Evolutionary conservation across 768 basidiomycete species (phyloP), one percentile per base, ranked within the genome.

Genomic region (Boletus huronensis): DNA sequence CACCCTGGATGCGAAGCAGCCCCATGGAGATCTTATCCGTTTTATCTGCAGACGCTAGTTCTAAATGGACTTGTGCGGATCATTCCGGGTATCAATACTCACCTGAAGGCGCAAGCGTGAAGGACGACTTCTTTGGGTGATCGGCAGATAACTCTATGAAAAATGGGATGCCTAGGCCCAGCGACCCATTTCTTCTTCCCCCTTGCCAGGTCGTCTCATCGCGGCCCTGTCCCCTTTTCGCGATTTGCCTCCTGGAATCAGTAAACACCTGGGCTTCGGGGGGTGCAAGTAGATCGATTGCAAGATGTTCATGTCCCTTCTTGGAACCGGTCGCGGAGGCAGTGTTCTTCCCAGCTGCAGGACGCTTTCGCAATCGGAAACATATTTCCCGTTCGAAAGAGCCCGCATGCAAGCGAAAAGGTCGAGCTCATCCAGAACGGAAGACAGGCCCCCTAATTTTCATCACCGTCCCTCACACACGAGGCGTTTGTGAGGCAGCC

Each of bases 401-500:
- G 50, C 2, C 39, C 14, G n/a, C n/a, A n/a, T 28, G 14, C 9
- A 16, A 39, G 16, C 25, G 32, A 35, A 28, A 28, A 52, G 38
- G 21, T 34, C 52, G 25, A 43, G 19, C n/a, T 17, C 48, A 26
- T 25, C 58, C 36, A 48, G 58, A 50, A 42, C 21, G 35, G 25
- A 47, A n/a, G 34, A 21, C 32, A 36, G 28, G n/a, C n/a, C 38
- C 38, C 38, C 38, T 40, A 17, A 52, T 44, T 32, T 52, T 53
- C 53, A 44, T 48, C 41, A 48, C 19, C 35, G 28, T 13, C 23
- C 13, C 23, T 40, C 23, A 17, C 43, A 48, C 65, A 65, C 55
- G 64, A 57, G 64, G 65, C 23, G 5, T 28, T 67, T 67, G 59
- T 35, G 59, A 65, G 55, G 62, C 50, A 48, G 65, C 16, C 57